A percentile compares a stretch with the other conserved stretches of the same genome.
Evolutionary conservation across 2,329 filamentous ascomycete species (phyloP).

Genomic region (Penicillium sumatraense): DNA sequence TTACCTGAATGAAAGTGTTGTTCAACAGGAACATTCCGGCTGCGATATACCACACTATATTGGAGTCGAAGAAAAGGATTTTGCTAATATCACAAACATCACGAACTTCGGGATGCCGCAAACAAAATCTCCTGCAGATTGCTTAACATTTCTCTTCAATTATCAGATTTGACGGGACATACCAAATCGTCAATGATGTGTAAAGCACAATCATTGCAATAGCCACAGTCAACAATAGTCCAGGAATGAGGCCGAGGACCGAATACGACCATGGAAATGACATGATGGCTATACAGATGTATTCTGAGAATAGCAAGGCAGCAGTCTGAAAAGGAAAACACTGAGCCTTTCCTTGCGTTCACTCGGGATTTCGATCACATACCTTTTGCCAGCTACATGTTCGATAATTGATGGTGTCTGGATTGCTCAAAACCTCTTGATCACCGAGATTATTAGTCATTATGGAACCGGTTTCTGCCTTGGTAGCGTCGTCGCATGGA

Average conservation of each 20-base stretch:
- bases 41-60: slow-evolving; percentile 68
- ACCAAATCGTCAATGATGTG: slow-evolving; percentile 72
- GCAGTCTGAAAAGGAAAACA: slow-evolving; percentile 64
- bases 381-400: slow-evolving; percentile 94
- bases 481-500: background rate
- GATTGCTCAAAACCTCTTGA: slow-evolving; percentile 1
- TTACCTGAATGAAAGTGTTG: slow-evolving; percentile 79
- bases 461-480: background rate
- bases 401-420: slow-evolving; percentile 78
- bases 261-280: slow-evolving; percentile 94
- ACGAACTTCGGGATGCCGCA: slow-evolving; percentile 84
- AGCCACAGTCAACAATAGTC: slow-evolving; percentile 80
- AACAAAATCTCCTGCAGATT: slow-evolving; percentile 75
- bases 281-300: slow-evolving; percentile 92
- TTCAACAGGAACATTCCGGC: slow-evolving; percentile 90
- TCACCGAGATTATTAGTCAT: slow-evolving; percentile 2
- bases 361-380: slow-evolving; percentile 16
- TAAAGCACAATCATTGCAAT: slow-evolving; percentile 80
- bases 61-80: slow-evolving; percentile 84
- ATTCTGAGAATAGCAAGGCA: slow-evolving; percentile 87
- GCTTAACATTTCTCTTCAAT: background rate
- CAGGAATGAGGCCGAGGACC: slow-evolving; percentile 81
- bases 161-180: slow-evolving; percentile 24
- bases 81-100: slow-evolving; percentile 94
- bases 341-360: background rate